Conservation (phyloP, 1,284 basidiomycete species). For the Fomitiporia mediterranea region DNA sequence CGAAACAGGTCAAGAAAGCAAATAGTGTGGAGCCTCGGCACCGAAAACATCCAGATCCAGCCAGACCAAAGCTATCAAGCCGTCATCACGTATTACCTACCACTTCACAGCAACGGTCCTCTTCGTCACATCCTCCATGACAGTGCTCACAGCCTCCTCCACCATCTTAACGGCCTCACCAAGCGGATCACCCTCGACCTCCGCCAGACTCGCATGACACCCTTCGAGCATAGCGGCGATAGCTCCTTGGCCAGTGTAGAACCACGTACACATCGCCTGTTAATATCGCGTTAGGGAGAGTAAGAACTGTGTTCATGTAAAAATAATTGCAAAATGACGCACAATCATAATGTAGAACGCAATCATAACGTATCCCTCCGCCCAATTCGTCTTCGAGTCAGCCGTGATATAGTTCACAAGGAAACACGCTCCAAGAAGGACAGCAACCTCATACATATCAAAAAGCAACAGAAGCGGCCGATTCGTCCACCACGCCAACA, state of each 20-base stretch:
- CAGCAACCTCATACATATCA: slow-evolving; percentile 54
- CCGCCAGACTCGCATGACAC: background rate
- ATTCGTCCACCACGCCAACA: slow-evolving; percentile 55
- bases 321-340: slow-evolving; percentile 27
- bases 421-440: slow-evolving; percentile 58
- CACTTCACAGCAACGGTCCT: slow-evolving; percentile 11
- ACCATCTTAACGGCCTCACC: slow-evolving; percentile 9
- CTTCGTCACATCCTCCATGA: slow-evolving; percentile 9
- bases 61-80: too few species aligned
- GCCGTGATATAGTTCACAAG: slow-evolving; percentile 69
- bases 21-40: too few species aligned
- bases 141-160: slow-evolving; percentile 10
- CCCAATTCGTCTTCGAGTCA: slow-evolving; percentile 68
- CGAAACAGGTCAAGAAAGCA: too few species aligned
- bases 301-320: background rate
- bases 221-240: slow-evolving; percentile 31
- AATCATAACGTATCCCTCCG: slow-evolving; percentile 56
- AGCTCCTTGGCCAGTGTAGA: slow-evolving; percentile 47
- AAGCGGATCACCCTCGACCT: slow-evolving; percentile 9
- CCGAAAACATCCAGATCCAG: too few species aligned
- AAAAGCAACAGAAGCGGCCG: slow-evolving; percentile 53
- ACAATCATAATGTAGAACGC: slow-evolving; percentile 56
- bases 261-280: slow-evolving; percentile 51
- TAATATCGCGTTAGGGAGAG: background rate
- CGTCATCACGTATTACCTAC: too few species aligned